Percentiles rank a stretch among this genome's conserved stretches.
Evolutionary conservation across 768 basidiomycete species (phyloP).

Genomic region (Wakefieldia striispora): DNA sequence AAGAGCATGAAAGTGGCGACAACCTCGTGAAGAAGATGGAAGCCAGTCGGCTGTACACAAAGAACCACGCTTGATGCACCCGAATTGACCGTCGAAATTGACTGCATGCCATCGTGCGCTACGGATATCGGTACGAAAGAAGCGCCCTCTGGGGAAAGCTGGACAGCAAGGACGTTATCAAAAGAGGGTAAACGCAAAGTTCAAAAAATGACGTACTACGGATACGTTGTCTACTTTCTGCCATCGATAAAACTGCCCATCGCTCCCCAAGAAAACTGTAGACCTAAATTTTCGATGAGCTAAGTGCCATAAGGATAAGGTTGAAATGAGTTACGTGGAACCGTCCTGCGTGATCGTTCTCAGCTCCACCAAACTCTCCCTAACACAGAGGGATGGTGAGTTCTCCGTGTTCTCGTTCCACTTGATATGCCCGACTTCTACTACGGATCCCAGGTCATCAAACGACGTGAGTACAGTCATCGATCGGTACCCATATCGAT

Average conservation of each 20-base stretch:
- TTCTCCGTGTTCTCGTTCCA: constrained; percentile 9
- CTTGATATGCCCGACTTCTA: constrained; percentile 14
- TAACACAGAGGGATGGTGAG: constrained; percentile 1
- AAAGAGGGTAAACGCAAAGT: not conserved
- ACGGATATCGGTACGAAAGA: constrained; percentile 9
- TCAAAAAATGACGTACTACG: not conserved
- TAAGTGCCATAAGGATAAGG: not conserved
- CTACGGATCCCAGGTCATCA: constrained; percentile 2
- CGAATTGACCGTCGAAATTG: not conserved
- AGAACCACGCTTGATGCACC: not conserved
- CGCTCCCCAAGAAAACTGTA: constrained; percentile 7
- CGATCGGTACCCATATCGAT: not conserved
- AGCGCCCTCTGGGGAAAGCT: constrained; percentile 5
- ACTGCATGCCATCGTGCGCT: not conserved
- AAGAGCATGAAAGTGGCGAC: constrained; percentile 16
- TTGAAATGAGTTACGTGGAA: not conserved
- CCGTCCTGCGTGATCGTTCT: not conserved
- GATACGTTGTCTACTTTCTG: not conserved
- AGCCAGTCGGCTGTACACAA: constrained; percentile 15
- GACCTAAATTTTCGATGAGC: constrained; percentile 5
- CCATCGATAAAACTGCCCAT: constrained; percentile 15
- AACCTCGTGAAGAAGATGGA: constrained; percentile 18
- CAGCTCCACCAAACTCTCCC: constrained; percentile 1
- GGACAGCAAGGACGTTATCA: not conserved
- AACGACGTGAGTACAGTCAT: constrained; percentile 15